Percentiles rank a stretch among this genome's conserved stretches.
Conservation (phyloP, 495 filamentous ascomycete species). For the Hypoxylon lienhwacheense region DNA sequence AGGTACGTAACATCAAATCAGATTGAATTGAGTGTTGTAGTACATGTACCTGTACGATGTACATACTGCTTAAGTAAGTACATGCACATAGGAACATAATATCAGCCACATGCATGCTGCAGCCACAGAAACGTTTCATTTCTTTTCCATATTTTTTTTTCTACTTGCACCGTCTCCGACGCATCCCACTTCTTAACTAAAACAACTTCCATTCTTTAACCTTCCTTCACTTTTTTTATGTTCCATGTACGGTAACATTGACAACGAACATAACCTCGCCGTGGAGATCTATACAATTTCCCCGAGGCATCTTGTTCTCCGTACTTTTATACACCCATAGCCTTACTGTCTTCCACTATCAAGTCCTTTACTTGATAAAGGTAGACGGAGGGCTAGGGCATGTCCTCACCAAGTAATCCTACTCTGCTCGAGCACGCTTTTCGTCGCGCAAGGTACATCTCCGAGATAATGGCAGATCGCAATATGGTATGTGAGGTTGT, state of each 20-base stretch:
- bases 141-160: background rate
- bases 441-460: constrained; percentile 13
- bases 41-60: too few relatives aligned
- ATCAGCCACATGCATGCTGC: background rate
- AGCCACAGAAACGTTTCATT: background rate
- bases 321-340: too few relatives aligned
- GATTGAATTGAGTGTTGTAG: too few relatives aligned
- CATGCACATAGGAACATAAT: too few relatives aligned
- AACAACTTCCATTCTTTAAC: constrained; percentile 3
- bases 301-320: constrained; percentile 1
- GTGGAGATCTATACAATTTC: constrained; percentile 15
- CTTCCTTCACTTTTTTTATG: constrained; percentile 10
- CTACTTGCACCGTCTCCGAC: constrained; percentile 1
- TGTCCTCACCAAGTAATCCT: constrained; percentile 18
- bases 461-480: constrained; percentile 17
- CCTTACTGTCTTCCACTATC: too few relatives aligned
- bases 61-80: too few relatives aligned
- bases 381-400: constrained; percentile 11
- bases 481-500: constrained; percentile 24
- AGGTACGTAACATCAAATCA: too few relatives aligned
- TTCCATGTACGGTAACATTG: constrained; percentile 4
- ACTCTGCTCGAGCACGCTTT: constrained; percentile 8
- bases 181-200: too few relatives aligned
- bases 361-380: too few relatives aligned
- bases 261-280: constrained; percentile 6